Evolutionary conservation across 176 grass and related monocot species (phyloP), one percentile per base, ranked within the genome.

Genomic region (Dendrocalamus sinicus): DNA sequence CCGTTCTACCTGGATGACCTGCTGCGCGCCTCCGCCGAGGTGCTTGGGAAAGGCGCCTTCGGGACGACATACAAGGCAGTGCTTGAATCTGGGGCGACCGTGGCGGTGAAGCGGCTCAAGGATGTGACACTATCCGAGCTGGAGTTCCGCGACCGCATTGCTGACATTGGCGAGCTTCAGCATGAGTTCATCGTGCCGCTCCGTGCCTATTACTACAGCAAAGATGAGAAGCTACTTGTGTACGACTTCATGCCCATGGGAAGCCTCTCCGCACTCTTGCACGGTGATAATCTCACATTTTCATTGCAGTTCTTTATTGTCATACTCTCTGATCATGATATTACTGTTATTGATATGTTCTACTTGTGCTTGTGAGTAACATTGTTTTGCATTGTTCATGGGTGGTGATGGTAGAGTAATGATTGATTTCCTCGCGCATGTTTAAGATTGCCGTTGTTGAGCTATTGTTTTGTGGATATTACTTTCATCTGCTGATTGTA

Each of bases 151-250:
- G 83, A 83, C 7, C 82, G 87, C 35, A 90, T 94, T 12, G 60
- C 62, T 1, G 91, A 81, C 59, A 80, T 97, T 76, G 88, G 88
- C 2, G 88, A 91, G 73, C 82, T 97, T 63, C 83, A 85, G 46
- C 81, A 92, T 19, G 89, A 93, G 70, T 91, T 91, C 83, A 55
- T 97, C 43, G 87, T 97, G 83, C 92, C 95, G 0, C 77, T 97
- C 16, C 90, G 78, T 11, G 92, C 95, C 4, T 97, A 92, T 81
- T 97, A 92, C 93, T 97, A 85, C 83, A 97, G 90, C 90, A 97
- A 94, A 70, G 90, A 97, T 67, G 95, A 97, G 84, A 97, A 94
- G 68, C 79, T 97, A 41, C 90, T 97, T 16, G 90, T 97, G 4
- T 97, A 81, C 47, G 95, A 97, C 86, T 97, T 94, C 80, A 89